phyloP scores from a whole-genome alignment of 768 basidiomycete species.

The Glaciozyma antarctica region DNA sequence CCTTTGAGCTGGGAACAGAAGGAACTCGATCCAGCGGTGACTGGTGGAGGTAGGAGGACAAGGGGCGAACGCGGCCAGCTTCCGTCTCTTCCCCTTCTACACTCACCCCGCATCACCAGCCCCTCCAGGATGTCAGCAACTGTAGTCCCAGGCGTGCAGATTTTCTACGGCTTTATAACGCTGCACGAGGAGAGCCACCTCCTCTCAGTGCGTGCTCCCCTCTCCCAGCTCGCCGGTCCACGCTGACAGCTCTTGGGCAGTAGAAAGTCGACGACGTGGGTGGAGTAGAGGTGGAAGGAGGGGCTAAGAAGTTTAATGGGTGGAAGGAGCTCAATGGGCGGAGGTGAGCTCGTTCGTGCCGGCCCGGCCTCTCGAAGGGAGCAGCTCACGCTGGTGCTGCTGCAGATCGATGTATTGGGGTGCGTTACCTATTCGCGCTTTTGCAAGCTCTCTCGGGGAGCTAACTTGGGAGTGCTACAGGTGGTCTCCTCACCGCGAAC shows the following conservation, averaged over 20 bases:
- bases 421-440: constrained; percentile 6
- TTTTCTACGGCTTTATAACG: constrained; percentile 28
- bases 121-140: no score
- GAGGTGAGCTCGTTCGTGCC: constrained; percentile 21
- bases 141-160: background rate
- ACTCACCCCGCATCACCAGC: no score
- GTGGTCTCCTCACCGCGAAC: constrained; percentile 59
- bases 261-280: constrained; percentile 11
- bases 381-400: background rate
- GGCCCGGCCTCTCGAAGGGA: background rate
- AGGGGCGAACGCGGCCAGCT: no score
- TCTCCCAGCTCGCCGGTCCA: background rate
- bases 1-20: no score
- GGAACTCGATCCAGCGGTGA: no score
- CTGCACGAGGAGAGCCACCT: constrained; percentile 24
- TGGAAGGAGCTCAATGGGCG: constrained; percentile 36
- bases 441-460: background rate
- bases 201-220: constrained; percentile 7
- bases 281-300: background rate
- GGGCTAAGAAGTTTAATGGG: constrained; percentile 25
- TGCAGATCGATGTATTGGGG: constrained; percentile 38
- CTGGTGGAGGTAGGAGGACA: no score
- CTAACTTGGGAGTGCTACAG: constrained; percentile 39
- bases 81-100: no score
- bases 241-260: background rate